A percentile compares a stretch with the other conserved stretches of the same genome.
phyloP scores from a whole-genome alignment of 192 early-diverging fungal genomes.

The Coemansia sp. region DNA sequence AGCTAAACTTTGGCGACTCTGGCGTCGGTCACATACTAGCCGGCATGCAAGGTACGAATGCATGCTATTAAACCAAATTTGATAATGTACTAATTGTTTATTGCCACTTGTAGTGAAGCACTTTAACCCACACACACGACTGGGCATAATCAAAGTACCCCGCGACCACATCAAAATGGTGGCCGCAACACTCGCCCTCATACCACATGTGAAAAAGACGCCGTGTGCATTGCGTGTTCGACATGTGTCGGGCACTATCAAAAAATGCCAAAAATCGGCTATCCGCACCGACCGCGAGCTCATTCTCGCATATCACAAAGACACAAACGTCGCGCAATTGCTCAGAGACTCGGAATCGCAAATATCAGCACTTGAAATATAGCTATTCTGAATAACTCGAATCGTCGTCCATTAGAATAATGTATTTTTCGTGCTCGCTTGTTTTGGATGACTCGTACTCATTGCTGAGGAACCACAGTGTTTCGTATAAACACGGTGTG shows the following conservation, averaged over 20 bases:
- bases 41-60: constrained; percentile 25
- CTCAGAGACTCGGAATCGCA: constrained; percentile 41
- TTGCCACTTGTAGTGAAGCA: constrained; percentile 28
- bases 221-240: constrained; percentile 27
- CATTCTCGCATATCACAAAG: constrained; percentile 30
- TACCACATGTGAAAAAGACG: constrained; percentile 21
- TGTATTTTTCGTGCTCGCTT: constrained; percentile 1
- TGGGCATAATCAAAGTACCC: constrained; percentile 43
- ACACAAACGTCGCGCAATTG: constrained; percentile 13
- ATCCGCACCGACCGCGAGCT: constrained; percentile 37
- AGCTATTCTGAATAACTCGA: constrained; percentile 39
- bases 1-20: constrained; percentile 40
- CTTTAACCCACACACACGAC: constrained; percentile 24
- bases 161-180: constrained; percentile 53
- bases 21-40: constrained; percentile 29
- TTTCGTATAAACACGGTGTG: background rate
- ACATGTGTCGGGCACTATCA: constrained; percentile 49
- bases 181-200: constrained; percentile 18
- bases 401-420: constrained; percentile 41
- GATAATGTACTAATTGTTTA: background rate
- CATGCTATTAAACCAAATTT: too few relatives aligned
- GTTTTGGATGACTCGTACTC: constrained; percentile 1
- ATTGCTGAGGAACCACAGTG: constrained; percentile 20
- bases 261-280: constrained; percentile 46
- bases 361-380: constrained; percentile 42